These are phyloP conservation scores for Wickerhamia fluorescens DNA, from an alignment of 805 yeast genomes.

Conservation along the genomic window DNA sequence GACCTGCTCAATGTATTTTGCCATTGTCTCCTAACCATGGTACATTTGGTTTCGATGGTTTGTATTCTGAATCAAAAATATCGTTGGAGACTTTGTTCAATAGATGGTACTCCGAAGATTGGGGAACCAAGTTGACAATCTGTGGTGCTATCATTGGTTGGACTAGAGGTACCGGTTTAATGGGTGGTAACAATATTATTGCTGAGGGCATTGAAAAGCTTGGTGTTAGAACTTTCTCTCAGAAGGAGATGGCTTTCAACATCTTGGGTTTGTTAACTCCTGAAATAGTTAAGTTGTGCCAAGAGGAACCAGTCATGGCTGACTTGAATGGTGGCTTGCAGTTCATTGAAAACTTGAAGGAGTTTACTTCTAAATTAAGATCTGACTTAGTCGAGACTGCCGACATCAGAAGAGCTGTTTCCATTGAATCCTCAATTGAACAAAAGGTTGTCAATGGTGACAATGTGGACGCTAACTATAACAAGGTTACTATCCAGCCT, in stretches of 20 bases:
- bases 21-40: slow-evolving; percentile 99
- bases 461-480: slow-evolving; percentile 77
- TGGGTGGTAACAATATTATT: slow-evolving; percentile 94
- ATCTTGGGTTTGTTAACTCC: slow-evolving; percentile 90
- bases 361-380: slow-evolving; percentile 74
- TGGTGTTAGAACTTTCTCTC: slow-evolving; percentile 97
- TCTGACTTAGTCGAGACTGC: slow-evolving; percentile 70
- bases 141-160: slow-evolving; percentile 99
- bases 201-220: slow-evolving; percentile 95
- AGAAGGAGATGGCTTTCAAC: slow-evolving; percentile 99
- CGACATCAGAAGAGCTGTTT: slow-evolving; percentile 91
- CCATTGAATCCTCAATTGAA: slow-evolving; percentile 88
- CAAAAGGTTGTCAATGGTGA: slow-evolving; percentile 81
- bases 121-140: slow-evolving; percentile 89
- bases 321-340: slow-evolving; percentile 99
- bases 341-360: slow-evolving; percentile 85
- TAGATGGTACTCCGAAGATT: slow-evolving; percentile 98
- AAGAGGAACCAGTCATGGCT: slow-evolving; percentile 92
- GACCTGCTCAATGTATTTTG: slow-evolving; percentile 96
- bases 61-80: slow-evolving; percentile 95
- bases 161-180: slow-evolving; percentile 99
- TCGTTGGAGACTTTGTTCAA: slow-evolving; percentile 93
- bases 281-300: slow-evolving; percentile 76
- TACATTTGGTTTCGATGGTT: slow-evolving; percentile 96
- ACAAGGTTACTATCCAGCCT: slow-evolving; percentile 74